These are phyloP conservation scores for Akanthomyces lecanii DNA, from an alignment of 2,329 filamentous ascomycete genomes.

Conservation along the genomic window DNA sequence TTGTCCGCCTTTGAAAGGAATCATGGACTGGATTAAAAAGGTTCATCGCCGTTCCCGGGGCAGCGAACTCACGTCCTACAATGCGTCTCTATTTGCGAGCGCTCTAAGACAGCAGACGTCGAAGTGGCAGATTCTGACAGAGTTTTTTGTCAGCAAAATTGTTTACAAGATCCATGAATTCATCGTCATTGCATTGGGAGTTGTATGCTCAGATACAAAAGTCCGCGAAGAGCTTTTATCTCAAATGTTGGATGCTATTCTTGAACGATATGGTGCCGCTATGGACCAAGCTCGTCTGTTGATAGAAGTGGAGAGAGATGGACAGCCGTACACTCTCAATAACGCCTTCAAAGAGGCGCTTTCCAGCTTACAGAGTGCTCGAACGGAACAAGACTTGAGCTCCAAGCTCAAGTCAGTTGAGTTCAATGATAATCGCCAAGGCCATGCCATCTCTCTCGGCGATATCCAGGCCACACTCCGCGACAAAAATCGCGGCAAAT, in stretches of 20 bases:
- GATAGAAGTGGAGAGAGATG: constrained; percentile 25
- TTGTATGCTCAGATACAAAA: constrained; percentile 21
- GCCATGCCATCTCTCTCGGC: no score
- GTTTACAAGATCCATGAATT: constrained; percentile 29
- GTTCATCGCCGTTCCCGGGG: constrained; percentile 25
- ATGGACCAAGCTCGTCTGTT: constrained; percentile 25
- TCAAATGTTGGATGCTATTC: constrained; percentile 21
- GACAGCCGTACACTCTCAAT: constrained; percentile 30
- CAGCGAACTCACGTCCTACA: constrained; percentile 24
- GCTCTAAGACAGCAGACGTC: constrained; percentile 28
- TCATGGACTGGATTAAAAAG: constrained; percentile 23
- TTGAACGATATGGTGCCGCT: constrained; percentile 24
- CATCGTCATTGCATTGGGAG: constrained; percentile 21
- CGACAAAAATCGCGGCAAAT: constrained; percentile 21
- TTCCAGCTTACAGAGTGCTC: neutral
- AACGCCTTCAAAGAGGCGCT: constrained; percentile 22
- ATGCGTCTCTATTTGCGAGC: constrained; percentile 19
- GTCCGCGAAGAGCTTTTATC: constrained; percentile 23
- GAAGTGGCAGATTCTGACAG: constrained; percentile 28
- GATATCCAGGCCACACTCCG: constrained; percentile 10
- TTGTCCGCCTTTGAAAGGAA: constrained; percentile 12
- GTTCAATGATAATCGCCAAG: no score
- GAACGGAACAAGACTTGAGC: constrained; percentile 12
- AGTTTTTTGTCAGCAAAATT: constrained; percentile 25
- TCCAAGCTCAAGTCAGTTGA: neutral